Evolutionary conservation across 192 early-diverging fungal genomes (phyloP), one percentile per base, ranked within the genome.

Genomic region (Rhizoclosmatium sp.): DNA sequence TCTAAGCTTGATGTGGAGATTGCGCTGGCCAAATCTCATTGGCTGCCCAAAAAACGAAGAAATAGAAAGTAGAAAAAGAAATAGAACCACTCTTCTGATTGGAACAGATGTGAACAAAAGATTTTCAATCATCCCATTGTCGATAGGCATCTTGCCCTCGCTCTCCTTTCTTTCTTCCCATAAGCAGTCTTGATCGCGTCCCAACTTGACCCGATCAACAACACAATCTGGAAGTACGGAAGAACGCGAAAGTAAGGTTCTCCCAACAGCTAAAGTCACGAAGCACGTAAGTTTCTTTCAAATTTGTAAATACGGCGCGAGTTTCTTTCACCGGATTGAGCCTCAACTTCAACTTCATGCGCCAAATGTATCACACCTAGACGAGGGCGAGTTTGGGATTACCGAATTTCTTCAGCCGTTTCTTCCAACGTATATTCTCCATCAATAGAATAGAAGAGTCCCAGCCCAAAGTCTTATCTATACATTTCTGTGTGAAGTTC

Each of bases 11-110:
- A 54, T 54, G 5, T 54, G 5, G 51, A 54, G 51, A 54, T 16
- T 54, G 56, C 12, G 61, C 23, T 64, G 61, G 61, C 40, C 16
- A 64, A 64, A 64, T 64, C 61, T 41, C 1, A 64, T 64, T 64
- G 61, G 61, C 10, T 16, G 61, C n/a, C 21, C 5, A 64, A n/a
- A 64, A 40, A 64, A 64, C 5, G 21, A 64, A 40, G 7, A 64
- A 23, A 40, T 9, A 64, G 61, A 64, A 64, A 64, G 21, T 16
- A 40, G 21, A 64, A 19, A 64, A n/a, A 9, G 5, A 9, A 64
- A 23, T 64, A 58, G 12, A 12, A 58, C 56, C n/a, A n/a, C 14
- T n/a, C 14, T 1, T n/a, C 12, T n/a, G n/a, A n/a, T 58, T 58
- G 12, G n/a, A 19, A 19, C 14, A 12, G 12, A 58, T n/a, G 14